A percentile compares a stretch with the other conserved stretches of the same genome.
Conservation (phyloP, 1,284 basidiomycete genomes). For the Thecaphora thlaspeos region DNA sequence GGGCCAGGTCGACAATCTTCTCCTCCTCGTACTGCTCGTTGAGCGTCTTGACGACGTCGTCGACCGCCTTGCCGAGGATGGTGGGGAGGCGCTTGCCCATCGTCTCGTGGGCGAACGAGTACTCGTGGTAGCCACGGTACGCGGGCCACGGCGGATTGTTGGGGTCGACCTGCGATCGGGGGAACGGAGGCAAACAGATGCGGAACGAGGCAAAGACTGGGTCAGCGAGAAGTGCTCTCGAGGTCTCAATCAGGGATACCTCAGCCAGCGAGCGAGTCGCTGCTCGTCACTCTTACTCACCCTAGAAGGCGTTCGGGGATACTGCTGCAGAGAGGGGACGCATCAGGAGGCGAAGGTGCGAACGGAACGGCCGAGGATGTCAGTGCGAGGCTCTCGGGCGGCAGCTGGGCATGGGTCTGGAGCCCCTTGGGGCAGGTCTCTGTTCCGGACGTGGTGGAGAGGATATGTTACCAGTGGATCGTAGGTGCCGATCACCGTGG, state of each 20-base stretch:
- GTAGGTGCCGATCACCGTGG: too few relatives aligned
- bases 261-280: not conserved
- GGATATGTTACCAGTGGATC: too few relatives aligned
- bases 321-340: constrained; percentile 14
- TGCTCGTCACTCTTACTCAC: constrained; percentile 1
- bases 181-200: not conserved
- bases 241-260: too few relatives aligned
- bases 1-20: constrained; percentile 76
- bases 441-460: too few relatives aligned
- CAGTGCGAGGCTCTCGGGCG: too few relatives aligned
- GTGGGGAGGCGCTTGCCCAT: constrained; percentile 93
- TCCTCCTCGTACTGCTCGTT: constrained; percentile 78
- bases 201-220: not conserved
- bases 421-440: too few relatives aligned
- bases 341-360: too few relatives aligned
- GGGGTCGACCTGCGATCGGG: constrained; percentile 65
- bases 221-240: too few relatives aligned
- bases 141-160: constrained; percentile 96
- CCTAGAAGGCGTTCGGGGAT: constrained; percentile 43
- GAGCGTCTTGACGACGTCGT: constrained; percentile 84
- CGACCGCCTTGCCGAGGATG: constrained; percentile 92
- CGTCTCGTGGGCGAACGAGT: constrained; percentile 77
- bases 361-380: too few relatives aligned
- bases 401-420: too few relatives aligned
- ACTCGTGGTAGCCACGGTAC: constrained; percentile 84